Base-by-base conservation (phyloP, 2,329 filamentous ascomycete genomes). In the Dactylellina leptospora region DNA sequence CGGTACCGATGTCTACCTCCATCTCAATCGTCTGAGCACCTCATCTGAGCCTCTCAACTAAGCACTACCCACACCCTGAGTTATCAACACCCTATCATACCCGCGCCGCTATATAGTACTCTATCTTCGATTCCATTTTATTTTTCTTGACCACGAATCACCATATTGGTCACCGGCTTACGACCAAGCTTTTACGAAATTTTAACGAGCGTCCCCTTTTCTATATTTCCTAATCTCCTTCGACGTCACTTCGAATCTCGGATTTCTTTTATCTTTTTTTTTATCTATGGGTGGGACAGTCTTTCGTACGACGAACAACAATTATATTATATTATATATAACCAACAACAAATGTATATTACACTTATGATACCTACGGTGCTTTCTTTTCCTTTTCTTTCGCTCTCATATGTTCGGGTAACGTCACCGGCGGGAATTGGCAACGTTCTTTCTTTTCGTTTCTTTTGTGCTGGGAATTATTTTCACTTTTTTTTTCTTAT, bases 1-100 rank as follows among this genome's bases (percentile, higher is more conserved):
- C 81, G 95, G 95, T 75, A 99, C 95, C 54, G 95, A 99, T 79
- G 95, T 97, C 56, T 99, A 99, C 82, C 90, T 99, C 50, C 95
- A 99, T 80, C 87, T 99, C 54, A 99, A 99, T 83, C 88, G 95
- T 62, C 85, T 99, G 23, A 96, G 92, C 44, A 96, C 92, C 75
- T 96, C 92, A 36, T 97, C 93, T 23, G 95, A 99, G 81, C 95
- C 95, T 75, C 84, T 99, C 28, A 72, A 72, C 53, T 72, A 72
- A 55, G n/a, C n/a, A n/a, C 53, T 16, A n/a, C 11, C 20, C 25
- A 13, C 13, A n/a, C 23, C 23, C 33, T 59, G 27, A 44, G 25
- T n/a, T 47, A 25, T 47, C 36, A 36, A 23, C 23, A 50, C 13
- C 9, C 13, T n/a, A 28, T 20, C 23, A 27, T 45, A 16, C n/a